A percentile compares a stretch with the other conserved stretches of the same genome.
Evolutionary conservation across 83 land plant genomes (phyloP).

Genomic region (Picea abies): DNA sequence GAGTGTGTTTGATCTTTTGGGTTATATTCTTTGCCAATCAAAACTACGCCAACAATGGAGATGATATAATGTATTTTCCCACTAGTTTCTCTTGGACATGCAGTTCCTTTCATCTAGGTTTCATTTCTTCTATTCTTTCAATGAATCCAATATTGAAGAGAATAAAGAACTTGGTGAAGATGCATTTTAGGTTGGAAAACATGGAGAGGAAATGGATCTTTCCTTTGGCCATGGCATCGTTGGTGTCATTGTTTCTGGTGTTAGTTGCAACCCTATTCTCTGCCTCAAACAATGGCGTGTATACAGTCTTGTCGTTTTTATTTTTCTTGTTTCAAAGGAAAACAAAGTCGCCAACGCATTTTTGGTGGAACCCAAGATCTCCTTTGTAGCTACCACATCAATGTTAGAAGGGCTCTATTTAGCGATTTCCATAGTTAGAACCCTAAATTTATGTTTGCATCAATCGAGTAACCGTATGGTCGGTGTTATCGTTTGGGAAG

Average conservation of each 20-base stretch:
- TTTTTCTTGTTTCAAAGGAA: not conserved
- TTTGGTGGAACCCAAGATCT: constrained; percentile 56
- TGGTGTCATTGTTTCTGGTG: constrained; percentile 12
- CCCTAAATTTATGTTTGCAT: too few species aligned
- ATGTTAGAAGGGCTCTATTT: too few species aligned
- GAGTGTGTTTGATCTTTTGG: too few species aligned
- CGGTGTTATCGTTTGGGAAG: not conserved
- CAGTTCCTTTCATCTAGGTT: too few species aligned
- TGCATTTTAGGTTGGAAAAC: constrained; percentile 2
- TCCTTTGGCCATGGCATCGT: not conserved
- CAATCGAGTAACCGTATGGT: constrained; percentile 16
- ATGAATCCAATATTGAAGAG: not conserved
- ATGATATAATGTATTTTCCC: too few species aligned
- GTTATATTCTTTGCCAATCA: too few species aligned
- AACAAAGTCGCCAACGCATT: not conserved
- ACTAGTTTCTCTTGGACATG: too few species aligned
- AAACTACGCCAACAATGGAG: too few species aligned
- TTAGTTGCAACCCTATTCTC: constrained; percentile 2
- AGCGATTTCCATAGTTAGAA: too few species aligned
- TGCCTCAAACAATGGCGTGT: not conserved
- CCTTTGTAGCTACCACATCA: constrained; percentile 20
- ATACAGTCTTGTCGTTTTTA: not conserved
- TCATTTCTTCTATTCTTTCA: too few species aligned
- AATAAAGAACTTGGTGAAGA: constrained; percentile 12
- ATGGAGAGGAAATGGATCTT: constrained; percentile 18